Evolutionary conservation across 2,329 filamentous ascomycete genomes (phyloP), one percentile per base, ranked within the genome.

Genomic region (Lecanosticta acicola): DNA sequence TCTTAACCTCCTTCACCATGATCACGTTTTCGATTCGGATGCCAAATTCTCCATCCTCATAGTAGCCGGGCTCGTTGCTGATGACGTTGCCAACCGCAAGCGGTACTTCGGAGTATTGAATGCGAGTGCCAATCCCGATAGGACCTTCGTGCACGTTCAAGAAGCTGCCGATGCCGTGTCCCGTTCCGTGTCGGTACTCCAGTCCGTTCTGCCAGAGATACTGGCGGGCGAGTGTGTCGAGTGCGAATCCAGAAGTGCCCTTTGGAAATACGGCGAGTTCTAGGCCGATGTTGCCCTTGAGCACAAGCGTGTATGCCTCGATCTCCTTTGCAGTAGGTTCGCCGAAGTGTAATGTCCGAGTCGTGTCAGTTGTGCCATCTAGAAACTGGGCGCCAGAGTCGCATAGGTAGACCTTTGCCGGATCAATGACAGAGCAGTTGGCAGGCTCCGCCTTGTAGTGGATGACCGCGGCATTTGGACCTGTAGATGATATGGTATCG

Each of bases 101-200:
- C 0, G 93, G 78, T 4, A 97, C 90, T 64, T 98, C 93, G 0
- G 87, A 84, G 64, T 91, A 96, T 59, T 94, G 87, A 32, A 94
- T 81, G 36, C 93, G 79, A 8, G 90, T 96, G 20, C 93, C 93
- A 50, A 98, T 94, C 16, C 93, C 93, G 51, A 98, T 94, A 1
- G 93, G 93, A 0, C 93, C 93, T 70, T 98, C 93, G 64, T 98
- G 93, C 0, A 98, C 93, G 57, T 98, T 98, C 56, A 98, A 72
- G 68, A 84, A 98, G 1, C 89, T 95, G 20, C 93, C 93, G 29
- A 98, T 86, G 35, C 93, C 93, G 64, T 98, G 93, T 8, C 93
- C 93, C 3, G 93, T 98, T 46, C 93, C 93, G 65, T 98, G 93
- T 32, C 93, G 81, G 68, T 96, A 98, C 65, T 98, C 93, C 10